Evolutionary conservation across 2,329 filamentous ascomycete species (phyloP), one percentile per base, ranked within the genome.

Genomic region (Pseudogymnoascus sp.): DNA sequence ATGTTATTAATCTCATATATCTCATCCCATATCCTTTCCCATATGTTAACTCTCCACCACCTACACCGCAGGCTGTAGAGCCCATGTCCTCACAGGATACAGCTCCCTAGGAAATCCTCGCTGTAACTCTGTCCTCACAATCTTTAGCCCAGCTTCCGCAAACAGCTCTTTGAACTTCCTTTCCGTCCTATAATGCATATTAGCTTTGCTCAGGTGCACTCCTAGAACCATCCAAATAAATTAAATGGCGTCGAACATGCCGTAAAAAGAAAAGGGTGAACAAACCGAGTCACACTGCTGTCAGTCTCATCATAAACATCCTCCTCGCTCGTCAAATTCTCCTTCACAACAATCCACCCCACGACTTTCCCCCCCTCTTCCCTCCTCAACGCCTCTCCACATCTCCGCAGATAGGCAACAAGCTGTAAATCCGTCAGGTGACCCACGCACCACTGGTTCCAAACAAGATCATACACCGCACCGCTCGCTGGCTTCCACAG

Each of bases 401-500:
- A 89, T 27, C 83, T 79, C 62, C 76, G 68, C 13, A 97, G 74
- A 69, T 87, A 96, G 1, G 76, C 76, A 0, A 88, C 78, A 3
- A 97, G 72, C 72, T 95, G 85, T 6, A 74, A 75, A 71, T 96
- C 91, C 0, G 83, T 91, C 61, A 96, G 77, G 73, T 97, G 88
- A 25, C 90, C 88, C 6, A 93, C 74, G 73, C 92, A 97, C 92
- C 92, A 96, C 74, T 97, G 92, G 60, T 84, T 87, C 90, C 90
- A 96, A 64, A 97, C 85, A 52, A 96, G 73, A 71, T 92, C 88
- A 74, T 97, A 97, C 18, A 71, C 71, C 5, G 74, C 70, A 0
- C 72, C 73, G 13, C 74, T 68, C 52, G 70, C 69, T 0, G 69
- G 75, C 0, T 80, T 78, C 90, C 90, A 95, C 29, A 82, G 80